phyloP scores from a whole-genome alignment of 23 red algal genomes.

The Gracilaria domingensis region DNA sequence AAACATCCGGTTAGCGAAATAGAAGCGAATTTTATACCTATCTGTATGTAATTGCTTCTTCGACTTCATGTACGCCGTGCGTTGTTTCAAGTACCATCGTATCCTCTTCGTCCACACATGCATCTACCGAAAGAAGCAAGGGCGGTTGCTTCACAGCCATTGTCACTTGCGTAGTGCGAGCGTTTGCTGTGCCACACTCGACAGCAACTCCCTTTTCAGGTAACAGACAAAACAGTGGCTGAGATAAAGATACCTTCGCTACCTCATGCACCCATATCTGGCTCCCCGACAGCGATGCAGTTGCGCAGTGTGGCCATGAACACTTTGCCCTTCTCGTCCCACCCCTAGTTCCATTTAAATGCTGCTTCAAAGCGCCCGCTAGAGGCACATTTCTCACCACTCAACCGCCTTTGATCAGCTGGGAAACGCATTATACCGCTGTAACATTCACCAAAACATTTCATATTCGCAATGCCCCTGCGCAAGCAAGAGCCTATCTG shows the following conservation, averaged over 20 bases:
- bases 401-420: neutral
- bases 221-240: too few relatives aligned
- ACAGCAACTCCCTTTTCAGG: neutral
- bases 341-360: neutral
- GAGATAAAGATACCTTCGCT: too few relatives aligned
- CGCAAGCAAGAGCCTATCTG: neutral
- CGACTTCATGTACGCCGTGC: too few relatives aligned
- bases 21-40: too few relatives aligned
- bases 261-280: neutral
- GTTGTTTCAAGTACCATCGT: too few relatives aligned
- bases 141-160: too few relatives aligned
- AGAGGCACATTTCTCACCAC: neutral
- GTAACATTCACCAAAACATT: neutral
- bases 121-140: too few relatives aligned
- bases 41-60: too few relatives aligned
- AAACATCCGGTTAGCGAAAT: too few relatives aligned
- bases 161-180: too few relatives aligned
- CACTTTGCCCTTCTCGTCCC: neutral
- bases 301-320: neutral
- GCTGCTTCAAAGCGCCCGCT: neutral
- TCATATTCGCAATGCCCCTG: neutral
- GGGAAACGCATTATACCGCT: slow-evolving; percentile 1
- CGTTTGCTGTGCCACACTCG: neutral
- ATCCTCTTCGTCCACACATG: too few relatives aligned
- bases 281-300: neutral